Evolutionary conservation across 441 rosid species (phyloP), one percentile per base, ranked within the genome.

Genomic region (Adansonia grandidieri): DNA sequence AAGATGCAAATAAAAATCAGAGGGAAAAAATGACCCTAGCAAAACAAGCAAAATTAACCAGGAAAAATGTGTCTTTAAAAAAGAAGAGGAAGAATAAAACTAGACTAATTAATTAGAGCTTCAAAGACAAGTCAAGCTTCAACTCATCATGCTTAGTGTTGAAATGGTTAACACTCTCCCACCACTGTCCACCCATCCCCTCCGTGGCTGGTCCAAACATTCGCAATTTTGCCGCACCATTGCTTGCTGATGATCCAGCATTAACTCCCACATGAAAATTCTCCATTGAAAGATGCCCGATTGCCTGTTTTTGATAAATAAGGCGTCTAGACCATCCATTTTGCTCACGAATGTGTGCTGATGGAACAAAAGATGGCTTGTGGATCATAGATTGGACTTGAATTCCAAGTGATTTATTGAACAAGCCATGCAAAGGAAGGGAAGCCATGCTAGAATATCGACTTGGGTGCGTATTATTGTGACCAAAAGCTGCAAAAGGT

Each of bases 61-160:
- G 74, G 45, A 19, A 66, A 40, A 58, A 47, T 54, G 28, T 51
- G 72, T 14, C 48, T 7, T 5, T 44, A 44, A 6, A 45, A 45
- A 56, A 51, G 44, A 40, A 40, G 6, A 20, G 58, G 53, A 79
- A 54, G 64, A 51, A 73, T 70, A 67, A 80, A 62, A 63, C 6
- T 22, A 61, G 58, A 8, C 32, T 28, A 28, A 19, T 28, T 58
- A 40, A 22, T 87, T 71, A 93, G 81, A 95, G 97, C 91, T 93
- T 95, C 83, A 95, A 95, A 69, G 96, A 91, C 90, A 95, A 87
- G 83, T 95, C 98, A 77, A 95, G 85, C 82, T 90, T 91, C 81
- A 91, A 77, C 74, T 91, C 91, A 86, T 87, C 91, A 78, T 80
- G 87, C 75, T 85, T 89, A 65, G 82, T 82, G 86, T 86, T 87